Base-by-base conservation (phyloP, 2,329 filamentous ascomycete species). In the Penicillium sp. region DNA sequence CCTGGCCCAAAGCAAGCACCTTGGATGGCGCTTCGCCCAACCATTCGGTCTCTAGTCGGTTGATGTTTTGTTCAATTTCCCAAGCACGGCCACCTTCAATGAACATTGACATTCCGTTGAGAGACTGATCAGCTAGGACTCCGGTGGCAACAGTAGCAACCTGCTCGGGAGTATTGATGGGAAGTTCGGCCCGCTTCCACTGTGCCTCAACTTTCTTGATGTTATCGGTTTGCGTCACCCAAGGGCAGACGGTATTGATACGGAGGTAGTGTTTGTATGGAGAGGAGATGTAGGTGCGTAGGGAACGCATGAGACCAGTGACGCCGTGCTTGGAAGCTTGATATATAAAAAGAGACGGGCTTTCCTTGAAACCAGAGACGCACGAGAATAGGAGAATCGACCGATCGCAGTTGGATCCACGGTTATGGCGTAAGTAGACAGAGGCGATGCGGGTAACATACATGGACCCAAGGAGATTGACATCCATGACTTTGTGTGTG, bases 241-340 rank as follows among this genome's bases (percentile, higher is more conserved):
- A 79, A 0, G 78, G 76, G 50, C 75, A 77, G 31, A 80, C 69
- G 0, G 75, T 75, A 55, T 79, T 80, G 49, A 78, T 75, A 9
- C 78, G 71, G 27, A 80, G 71, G 27, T 73, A 70, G 36, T 73
- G 72, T 40, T 75, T 67, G 21, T 70, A 66, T 1, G 74, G 70
- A 5, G 62, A 63, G 11, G 66, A 63, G 34, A 70, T 60, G 58
- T 70, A 77, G 51, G 63, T 65, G 36, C 77, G 71, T 29, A 82
- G 66, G 19, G 76, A 74, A 23, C 80, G 72, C 74, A 82, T 79
- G 7, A 82, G 68, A 0, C 81, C 81, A 29, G 80, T 70, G 0
- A 83, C 75, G n/a, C 78, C 80, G 59, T 82, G 80, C 61, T 83
- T 82, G 6, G 75, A 71, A 0, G 79, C 70, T 4, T 76, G 75